Percentiles rank a stretch among this genome's conserved stretches.
Evolutionary conservation across 768 basidiomycete genomes (phyloP).

Genomic region (Russula dissimulans): DNA sequence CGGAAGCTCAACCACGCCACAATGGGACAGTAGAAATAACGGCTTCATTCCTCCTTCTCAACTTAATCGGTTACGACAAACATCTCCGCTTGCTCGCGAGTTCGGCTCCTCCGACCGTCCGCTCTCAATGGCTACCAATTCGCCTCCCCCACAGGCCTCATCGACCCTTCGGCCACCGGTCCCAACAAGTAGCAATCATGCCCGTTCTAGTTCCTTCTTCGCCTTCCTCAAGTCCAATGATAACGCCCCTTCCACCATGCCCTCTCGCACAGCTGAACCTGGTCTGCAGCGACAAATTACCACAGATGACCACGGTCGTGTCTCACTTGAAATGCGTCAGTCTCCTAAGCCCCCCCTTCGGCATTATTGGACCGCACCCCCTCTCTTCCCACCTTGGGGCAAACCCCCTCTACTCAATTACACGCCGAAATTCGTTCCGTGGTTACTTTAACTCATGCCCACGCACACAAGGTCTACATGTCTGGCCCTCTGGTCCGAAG

Average conservation of each 20-base stretch:
- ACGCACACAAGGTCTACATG: constrained; percentile 80
- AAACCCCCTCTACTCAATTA: constrained; percentile 32
- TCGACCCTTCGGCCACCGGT: constrained; percentile 9
- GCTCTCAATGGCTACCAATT: constrained; percentile 2
- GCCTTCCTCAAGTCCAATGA: constrained; percentile 41
- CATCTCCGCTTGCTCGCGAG: constrained; percentile 23
- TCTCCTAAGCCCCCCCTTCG: background rate
- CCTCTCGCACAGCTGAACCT: constrained; percentile 8
- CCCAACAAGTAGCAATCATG: constrained; percentile 30
- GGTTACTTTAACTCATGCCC: constrained; percentile 62
- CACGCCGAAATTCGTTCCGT: constrained; percentile 81
- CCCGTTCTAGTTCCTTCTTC: constrained; percentile 58
- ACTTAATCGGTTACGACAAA: constrained; percentile 26
- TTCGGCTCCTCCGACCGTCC: constrained; percentile 18
- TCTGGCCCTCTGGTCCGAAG: constrained; percentile 74
- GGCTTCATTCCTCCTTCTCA: constrained; percentile 31
- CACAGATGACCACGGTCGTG: constrained; percentile 11
- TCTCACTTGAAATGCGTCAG: background rate
- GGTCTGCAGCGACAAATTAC: background rate
- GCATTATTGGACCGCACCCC: background rate
- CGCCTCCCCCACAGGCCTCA: background rate
- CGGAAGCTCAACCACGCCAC: constrained; percentile 22
- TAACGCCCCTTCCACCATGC: constrained; percentile 17
- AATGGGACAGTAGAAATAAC: constrained; percentile 31
- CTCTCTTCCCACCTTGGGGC: constrained; percentile 1